Conservation (phyloP, 345 rosid species). For the Salix arbutifolia region DNA sequence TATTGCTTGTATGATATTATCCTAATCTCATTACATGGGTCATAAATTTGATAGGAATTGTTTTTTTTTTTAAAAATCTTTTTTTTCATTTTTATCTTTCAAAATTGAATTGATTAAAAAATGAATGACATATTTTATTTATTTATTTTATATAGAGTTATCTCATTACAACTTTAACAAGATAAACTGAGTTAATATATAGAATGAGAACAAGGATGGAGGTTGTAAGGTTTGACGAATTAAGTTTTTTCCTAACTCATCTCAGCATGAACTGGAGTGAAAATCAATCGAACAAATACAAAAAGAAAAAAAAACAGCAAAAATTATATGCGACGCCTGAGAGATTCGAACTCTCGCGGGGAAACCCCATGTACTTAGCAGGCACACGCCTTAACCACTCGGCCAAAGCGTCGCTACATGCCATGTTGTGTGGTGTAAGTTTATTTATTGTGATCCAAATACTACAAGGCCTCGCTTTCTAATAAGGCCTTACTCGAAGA, state of each 20-base stretch:
- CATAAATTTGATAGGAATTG: too few relatives aligned
- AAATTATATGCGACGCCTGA: conserved; percentile 43
- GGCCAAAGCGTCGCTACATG: conserved; percentile 57
- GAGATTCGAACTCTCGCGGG: conserved; percentile 82
- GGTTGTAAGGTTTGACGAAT: not conserved
- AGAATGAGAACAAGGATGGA: not conserved
- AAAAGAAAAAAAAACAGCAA: not conserved
- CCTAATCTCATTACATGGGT: too few relatives aligned
- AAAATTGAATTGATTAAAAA: too few relatives aligned
- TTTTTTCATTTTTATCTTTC: too few relatives aligned
- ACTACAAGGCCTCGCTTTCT: accelerated
- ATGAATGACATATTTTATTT: too few relatives aligned
- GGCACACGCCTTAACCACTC: conserved; percentile 95
- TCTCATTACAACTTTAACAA: too few relatives aligned
- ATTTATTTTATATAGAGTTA: too few relatives aligned
- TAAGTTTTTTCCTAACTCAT: not conserved
- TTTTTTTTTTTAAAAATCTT: too few relatives aligned
- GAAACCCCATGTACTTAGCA: conserved; percentile 82
- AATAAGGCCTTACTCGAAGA: not conserved
- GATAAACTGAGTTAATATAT: too few relatives aligned
- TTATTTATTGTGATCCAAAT: accelerated
- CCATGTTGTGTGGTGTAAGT: accelerated
- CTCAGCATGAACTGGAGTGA: not conserved
- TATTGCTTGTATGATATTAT: too few relatives aligned
- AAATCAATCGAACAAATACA: not conserved